These are phyloP conservation scores for Cladosporium velox DNA, from an alignment of 2,329 filamentous ascomycete genomes.

Conservation along the genomic window DNA sequence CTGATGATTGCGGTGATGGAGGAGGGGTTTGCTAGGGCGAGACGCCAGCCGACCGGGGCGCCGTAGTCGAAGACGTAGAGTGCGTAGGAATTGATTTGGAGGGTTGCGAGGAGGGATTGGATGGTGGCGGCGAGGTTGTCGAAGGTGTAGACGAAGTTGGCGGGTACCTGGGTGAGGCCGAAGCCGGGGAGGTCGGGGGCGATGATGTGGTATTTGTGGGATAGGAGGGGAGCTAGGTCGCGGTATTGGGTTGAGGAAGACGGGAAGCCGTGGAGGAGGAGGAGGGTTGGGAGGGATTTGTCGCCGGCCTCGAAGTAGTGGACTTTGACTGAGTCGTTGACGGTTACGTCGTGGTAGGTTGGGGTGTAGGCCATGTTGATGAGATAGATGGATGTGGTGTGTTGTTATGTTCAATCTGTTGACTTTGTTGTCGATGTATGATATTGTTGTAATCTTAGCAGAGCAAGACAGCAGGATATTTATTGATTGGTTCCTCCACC, in stretches of 20 bases:
- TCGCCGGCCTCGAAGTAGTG: conserved; percentile 30
- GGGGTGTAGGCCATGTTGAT: conserved; percentile 6
- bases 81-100: conserved; percentile 52
- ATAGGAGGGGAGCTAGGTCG: conserved; percentile 49
- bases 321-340: conserved; percentile 22
- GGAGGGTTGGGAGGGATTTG: conserved; percentile 39
- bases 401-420: too few relatives aligned
- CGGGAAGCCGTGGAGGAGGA: conserved; percentile 52
- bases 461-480: too few relatives aligned
- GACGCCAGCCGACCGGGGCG: conserved; percentile 56
- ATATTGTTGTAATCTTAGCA: too few relatives aligned
- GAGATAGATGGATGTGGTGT: not conserved
- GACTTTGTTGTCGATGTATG: too few relatives aligned
- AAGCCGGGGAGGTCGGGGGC: conserved; percentile 63
- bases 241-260: conserved; percentile 50
- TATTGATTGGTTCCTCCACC: not conserved
- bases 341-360: conserved; percentile 1
- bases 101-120: conserved; percentile 51
- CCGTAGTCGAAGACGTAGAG: conserved; percentile 67
- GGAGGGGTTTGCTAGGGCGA: conserved; percentile 53
- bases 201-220: conserved; percentile 47
- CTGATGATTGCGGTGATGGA: conserved; percentile 56
- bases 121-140: conserved; percentile 53
- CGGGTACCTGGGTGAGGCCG: conserved; percentile 55
- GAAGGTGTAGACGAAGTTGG: conserved; percentile 57